Percentiles rank a stretch among this genome's conserved stretches.
These are phyloP conservation scores for Furcasterigmium furcatum DNA, from an alignment of 2,329 filamentous ascomycete species.

Conservation along the genomic window DNA sequence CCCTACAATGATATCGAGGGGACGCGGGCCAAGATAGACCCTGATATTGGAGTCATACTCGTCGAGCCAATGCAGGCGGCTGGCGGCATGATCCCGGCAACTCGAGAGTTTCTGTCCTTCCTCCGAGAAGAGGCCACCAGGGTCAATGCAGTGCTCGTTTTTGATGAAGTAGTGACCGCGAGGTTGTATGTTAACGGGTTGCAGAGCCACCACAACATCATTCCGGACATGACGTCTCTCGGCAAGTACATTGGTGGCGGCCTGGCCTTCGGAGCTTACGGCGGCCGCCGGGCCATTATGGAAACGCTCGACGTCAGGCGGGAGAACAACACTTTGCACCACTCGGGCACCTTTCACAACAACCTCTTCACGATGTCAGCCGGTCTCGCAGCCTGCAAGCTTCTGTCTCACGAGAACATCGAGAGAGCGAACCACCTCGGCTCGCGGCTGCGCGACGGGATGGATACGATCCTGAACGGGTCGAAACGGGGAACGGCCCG, in stretches of 20 bases:
- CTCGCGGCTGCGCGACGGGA: no score
- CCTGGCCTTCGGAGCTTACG: constrained; percentile 63
- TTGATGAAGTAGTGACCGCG: constrained; percentile 71
- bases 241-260: constrained; percentile 67
- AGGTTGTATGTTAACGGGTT: constrained; percentile 52
- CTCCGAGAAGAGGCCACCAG: constrained; percentile 44
- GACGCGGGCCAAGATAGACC: constrained; percentile 35
- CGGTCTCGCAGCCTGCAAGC: no score
- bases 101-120: constrained; percentile 44
- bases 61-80: constrained; percentile 64
- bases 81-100: constrained; percentile 52
- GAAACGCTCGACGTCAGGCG: constrained; percentile 49
- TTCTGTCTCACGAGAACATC: no score
- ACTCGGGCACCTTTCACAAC: constrained; percentile 68
- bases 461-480: no score
- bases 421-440: no score
- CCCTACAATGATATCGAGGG: constrained; percentile 57
- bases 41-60: constrained; percentile 57
- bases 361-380: no score
- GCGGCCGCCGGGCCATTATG: constrained; percentile 58
- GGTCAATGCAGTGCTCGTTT: constrained; percentile 51
- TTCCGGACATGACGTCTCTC: constrained; percentile 58
- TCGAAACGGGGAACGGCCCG: no score
- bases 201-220: constrained; percentile 33
- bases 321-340: no score